Percentiles rank a stretch among this genome's conserved stretches.
Conservation (phyloP, 2,329 filamentous ascomycete genomes). For the Aspergillus niger region DNA sequence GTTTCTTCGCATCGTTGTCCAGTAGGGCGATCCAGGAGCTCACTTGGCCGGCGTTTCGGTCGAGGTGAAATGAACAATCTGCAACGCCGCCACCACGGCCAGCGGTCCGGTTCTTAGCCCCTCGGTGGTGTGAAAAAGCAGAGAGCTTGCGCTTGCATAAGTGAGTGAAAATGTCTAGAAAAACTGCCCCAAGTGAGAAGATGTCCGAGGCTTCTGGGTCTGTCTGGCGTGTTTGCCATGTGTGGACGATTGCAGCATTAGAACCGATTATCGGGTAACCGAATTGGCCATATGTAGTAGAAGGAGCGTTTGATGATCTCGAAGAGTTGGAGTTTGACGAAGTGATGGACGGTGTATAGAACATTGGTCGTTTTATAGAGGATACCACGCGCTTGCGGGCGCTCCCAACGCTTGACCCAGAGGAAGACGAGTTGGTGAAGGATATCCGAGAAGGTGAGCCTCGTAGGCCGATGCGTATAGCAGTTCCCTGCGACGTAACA, state of each 20-base stretch:
- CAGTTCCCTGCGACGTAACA: constrained; percentile 37
- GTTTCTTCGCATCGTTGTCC: constrained; percentile 51
- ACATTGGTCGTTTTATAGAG: constrained; percentile 30
- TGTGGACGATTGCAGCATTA: constrained; percentile 36
- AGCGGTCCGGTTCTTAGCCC: constrained; percentile 53
- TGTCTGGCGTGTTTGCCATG: constrained; percentile 41
- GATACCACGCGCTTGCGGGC: constrained; percentile 20
- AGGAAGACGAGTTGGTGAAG: constrained; percentile 38
- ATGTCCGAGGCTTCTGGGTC: constrained; percentile 52
- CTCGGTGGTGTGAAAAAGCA: constrained; percentile 58
- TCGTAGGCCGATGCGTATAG: constrained; percentile 35
- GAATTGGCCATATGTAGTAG: constrained; percentile 20
- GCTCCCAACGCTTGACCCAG: constrained; percentile 30
- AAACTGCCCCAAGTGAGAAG: constrained; percentile 61
- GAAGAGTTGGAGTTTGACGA: constrained; percentile 30
- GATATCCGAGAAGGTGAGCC: constrained; percentile 35
- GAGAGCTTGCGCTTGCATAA: constrained; percentile 59
- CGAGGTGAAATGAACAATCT: constrained; percentile 60
- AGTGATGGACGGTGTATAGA: constrained; percentile 38
- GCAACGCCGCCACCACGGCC: constrained; percentile 52
- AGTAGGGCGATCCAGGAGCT: constrained; percentile 58
- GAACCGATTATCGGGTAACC: constrained; percentile 37
- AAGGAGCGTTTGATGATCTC: constrained; percentile 20
- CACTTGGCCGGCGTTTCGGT: constrained; percentile 55
- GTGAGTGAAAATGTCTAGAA: constrained; percentile 61